Base-by-base conservation (phyloP, 2,329 filamentous ascomycete genomes). In the Neobulgaria alba region DNA sequence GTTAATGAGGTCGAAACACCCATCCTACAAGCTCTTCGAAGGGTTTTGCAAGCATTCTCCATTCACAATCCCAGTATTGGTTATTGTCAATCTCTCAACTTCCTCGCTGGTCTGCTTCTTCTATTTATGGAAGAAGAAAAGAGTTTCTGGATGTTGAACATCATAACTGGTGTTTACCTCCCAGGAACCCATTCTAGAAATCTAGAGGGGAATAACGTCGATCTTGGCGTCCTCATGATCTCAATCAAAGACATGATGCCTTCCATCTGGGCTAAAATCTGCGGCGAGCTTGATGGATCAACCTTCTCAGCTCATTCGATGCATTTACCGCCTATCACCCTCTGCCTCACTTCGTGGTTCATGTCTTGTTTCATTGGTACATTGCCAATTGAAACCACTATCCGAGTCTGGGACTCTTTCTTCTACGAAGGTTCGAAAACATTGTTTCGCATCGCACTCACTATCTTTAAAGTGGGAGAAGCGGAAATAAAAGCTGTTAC, bases 301-400 rank as follows among this genome's bases (percentile, higher is more conserved):
- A 43, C 49, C 35, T 49, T 48, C 8, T 37, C 53, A 45, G 48
- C 46, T 9, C 50, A 41, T 34, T 63, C 66, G 2, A 56, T 57
- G 44, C 74, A 83, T 3, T 72, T 95, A 9, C 90, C 90, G 0
- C 89, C 90, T 10, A 90, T 96, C 50, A 92, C 86, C 0, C 73
- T 96, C 4, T 93, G 88, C 52, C 87, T 92, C 62, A 95, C 89
- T 8, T 85, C 89, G 3, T 96, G 90, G 90, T 93, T 96, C 62
- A 95, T 96, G 90, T 93, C 85, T 36, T 85, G 92, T 54, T 95
- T 92, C 61, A 92, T 95, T 46, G 88, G 89, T 39, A 94, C 86
- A 0, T 67, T 96, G 14, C 90, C 90, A 2, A 88, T 94, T 47
- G 90, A 96, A 64, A 87, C 83, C 14, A 90, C 89, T 0, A 73